A percentile compares a stretch with the other conserved stretches of the same genome.
Evolutionary conservation across 2,329 filamentous ascomycete genomes (phyloP).

Genomic region (Ophiocordyceps unilateralis): DNA sequence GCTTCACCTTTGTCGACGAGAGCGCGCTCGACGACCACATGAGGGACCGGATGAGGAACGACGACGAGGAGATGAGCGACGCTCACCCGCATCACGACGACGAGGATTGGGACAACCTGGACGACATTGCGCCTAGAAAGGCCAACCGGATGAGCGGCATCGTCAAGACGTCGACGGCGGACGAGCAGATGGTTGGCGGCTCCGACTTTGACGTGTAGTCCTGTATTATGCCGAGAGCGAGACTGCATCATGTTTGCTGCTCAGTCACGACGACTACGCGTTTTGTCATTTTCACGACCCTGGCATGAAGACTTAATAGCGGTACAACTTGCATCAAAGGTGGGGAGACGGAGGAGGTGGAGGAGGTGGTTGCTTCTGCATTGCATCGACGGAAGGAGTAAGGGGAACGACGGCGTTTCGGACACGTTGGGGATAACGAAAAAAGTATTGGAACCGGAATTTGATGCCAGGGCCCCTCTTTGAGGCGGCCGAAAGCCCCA

Average conservation of each 20-base stretch:
- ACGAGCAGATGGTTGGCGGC: conserved; percentile 46
- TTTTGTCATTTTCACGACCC: conserved; percentile 1
- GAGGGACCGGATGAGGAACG: conserved; percentile 28
- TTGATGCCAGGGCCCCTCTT: no score
- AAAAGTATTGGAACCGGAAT: conserved; percentile 3
- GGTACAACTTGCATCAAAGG: conserved; percentile 19
- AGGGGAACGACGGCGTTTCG: conserved; percentile 6
- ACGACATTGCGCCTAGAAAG: conserved; percentile 33
- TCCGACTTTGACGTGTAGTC: conserved; percentile 46
- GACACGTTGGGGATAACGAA: conserved; percentile 1
- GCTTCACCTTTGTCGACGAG: conserved; percentile 98
- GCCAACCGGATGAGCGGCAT: conserved; percentile 48
- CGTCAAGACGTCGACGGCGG: conserved; percentile 36
- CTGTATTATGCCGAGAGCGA: neutral
- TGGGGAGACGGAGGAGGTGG: neutral
- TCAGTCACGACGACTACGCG: no score
- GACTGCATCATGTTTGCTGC: neutral
- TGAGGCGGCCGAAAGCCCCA: neutral
- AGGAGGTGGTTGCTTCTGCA: conserved; percentile 10
- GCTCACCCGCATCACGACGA: conserved; percentile 24
- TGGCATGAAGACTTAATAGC: conserved; percentile 12
- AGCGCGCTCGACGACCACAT: conserved; percentile 83
- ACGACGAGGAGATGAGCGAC: conserved; percentile 46
- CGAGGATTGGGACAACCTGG: conserved; percentile 41
- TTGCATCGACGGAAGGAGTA: conserved; percentile 7